Base-by-base conservation (phyloP, 1,284 basidiomycete species). In the Ceratobasidium sp. region DNA sequence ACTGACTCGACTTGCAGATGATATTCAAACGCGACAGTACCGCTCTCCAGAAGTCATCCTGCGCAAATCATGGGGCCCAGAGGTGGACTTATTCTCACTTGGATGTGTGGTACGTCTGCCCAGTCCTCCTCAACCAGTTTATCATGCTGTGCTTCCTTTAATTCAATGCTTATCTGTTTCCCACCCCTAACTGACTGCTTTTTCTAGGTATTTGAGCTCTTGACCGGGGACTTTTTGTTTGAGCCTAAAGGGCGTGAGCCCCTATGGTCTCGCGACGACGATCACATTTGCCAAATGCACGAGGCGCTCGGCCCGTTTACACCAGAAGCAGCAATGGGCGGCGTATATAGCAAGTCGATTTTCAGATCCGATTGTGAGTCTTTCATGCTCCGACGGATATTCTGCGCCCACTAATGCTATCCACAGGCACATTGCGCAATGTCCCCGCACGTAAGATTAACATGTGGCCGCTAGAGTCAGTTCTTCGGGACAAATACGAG, bases 1-100 rank as follows among this genome's bases (percentile, higher is more conserved):
- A 97, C 97, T 78, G 92, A 68, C 29, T 58, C 57, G 3, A 64
- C 71, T 42, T 25, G 58, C 69, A 40, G 67, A 71, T 78, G 94
- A 96, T 76, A 96, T 96, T 73, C 96, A 99, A 81, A 99, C 97
- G 43, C 83, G 96, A 72, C 96, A 98, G 77, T 98, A 98, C 78
- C 89, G 97, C 43, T 96, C 93, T 82, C 96, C 97, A 0, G 96
- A 99, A 78, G 96, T 98, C 64, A 96, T 99, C 69, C 82, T 99
- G 1, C 96, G 96, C 49, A 65, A 65, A 38, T 38, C 47, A 38
- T 65, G 60, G 60, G 60, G 60, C 20, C 47, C 60, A 1, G 34
- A 31, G 3, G 60, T 65, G 6, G 60, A 65, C 17, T n/a, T 65
- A n/a, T 65, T 65, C 42, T 65, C 60, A 92, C 93, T 97, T 0